Percentiles rank a stretch among this genome's conserved stretches.
These are phyloP conservation scores for Oryza australiensis DNA, from an alignment of 176 grass and related monocot genomes.

Conservation along the genomic window DNA sequence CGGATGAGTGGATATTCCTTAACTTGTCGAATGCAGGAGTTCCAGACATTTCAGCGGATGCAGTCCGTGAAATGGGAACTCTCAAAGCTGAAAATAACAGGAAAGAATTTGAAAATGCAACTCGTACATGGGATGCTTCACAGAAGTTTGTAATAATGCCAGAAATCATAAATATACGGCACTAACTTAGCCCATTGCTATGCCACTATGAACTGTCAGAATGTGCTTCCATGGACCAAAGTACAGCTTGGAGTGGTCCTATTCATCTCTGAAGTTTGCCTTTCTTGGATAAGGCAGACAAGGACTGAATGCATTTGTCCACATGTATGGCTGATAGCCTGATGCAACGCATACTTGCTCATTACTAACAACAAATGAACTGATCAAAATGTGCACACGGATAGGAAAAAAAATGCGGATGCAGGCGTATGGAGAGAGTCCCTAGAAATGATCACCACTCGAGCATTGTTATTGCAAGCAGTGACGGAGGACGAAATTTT, in stretches of 20 bases:
- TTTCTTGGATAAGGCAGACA: conserved; percentile 18
- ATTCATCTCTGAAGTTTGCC: background rate
- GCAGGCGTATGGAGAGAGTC: background rate
- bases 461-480: background rate
- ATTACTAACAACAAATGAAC: background rate
- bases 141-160: background rate
- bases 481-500: too few species aligned
- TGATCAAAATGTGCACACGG: background rate
- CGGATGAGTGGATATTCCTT: background rate
- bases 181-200: background rate
- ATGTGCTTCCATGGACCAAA: conserved; percentile 1
- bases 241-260: background rate
- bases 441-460: background rate
- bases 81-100: background rate
- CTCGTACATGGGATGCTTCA: background rate
- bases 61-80: background rate
- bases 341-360: background rate
- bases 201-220: background rate
- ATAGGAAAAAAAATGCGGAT: background rate
- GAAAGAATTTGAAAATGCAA: background rate
- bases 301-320: conserved; percentile 6
- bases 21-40: background rate
- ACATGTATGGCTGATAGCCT: background rate
- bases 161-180: background rate
- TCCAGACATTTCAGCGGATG: background rate